These are phyloP conservation scores for Aspergillus nidulans DNA, from an alignment of 495 filamentous ascomycete species.

Conservation along the genomic window DNA sequence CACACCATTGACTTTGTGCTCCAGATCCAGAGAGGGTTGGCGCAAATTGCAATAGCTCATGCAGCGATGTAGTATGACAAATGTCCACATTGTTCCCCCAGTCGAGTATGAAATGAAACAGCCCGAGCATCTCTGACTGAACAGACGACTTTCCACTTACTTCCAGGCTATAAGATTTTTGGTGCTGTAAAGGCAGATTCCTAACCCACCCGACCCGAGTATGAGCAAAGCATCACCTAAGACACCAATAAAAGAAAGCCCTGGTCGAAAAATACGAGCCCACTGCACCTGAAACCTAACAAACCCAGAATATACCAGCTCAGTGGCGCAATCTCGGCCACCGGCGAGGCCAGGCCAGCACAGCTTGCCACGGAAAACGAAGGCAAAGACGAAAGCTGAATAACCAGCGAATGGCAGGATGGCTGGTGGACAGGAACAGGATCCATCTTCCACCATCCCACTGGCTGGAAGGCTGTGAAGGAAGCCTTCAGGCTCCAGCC, in stretches of 20 bases:
- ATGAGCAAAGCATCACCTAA: background rate
- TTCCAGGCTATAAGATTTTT: background rate
- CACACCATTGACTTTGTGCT: background rate
- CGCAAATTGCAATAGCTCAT: background rate
- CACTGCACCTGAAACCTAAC: slow-evolving; percentile 2
- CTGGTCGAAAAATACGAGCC: background rate
- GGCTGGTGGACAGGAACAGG: background rate
- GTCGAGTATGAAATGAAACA: background rate
- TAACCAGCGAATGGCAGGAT: background rate
- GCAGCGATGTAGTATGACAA: slow-evolving; percentile 2
- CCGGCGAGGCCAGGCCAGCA: background rate
- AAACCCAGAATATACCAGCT: background rate
- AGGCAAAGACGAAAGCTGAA: background rate
- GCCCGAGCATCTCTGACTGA: background rate
- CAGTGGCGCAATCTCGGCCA: slow-evolving; percentile 1
- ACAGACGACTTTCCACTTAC: background rate
- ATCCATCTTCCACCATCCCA: background rate
- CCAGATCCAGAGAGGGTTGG: background rate
- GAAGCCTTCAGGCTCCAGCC: background rate
- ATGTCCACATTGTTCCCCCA: background rate
- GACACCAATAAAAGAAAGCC: background rate
- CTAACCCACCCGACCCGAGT: background rate
- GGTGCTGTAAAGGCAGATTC: background rate
- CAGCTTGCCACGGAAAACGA: too few relatives aligned
- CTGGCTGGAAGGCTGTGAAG: background rate